phyloP scores from a whole-genome alignment of 768 basidiomycete species.

The Pleurotus ostreatus region DNA sequence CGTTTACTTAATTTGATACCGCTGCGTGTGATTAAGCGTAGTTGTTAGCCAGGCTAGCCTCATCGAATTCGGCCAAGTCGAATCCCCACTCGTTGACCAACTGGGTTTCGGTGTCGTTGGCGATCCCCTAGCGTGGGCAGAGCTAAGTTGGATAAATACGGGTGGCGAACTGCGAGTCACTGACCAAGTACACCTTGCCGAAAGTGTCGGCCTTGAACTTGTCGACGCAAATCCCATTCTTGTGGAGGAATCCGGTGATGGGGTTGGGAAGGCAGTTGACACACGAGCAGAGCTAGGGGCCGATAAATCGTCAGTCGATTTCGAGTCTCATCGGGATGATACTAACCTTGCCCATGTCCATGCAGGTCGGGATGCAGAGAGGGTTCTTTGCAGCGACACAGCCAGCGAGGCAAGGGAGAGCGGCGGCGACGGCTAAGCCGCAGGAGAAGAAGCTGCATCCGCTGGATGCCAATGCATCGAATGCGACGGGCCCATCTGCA shows the following conservation, averaged over 20 bases:
- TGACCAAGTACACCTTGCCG: background rate
- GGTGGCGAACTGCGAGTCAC: too few relatives aligned
- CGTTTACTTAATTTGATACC: too few relatives aligned
- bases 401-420: background rate
- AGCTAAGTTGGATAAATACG: too few relatives aligned
- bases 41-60: too few relatives aligned
- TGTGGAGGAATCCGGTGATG: background rate
- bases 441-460: background rate
- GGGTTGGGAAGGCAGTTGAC: background rate
- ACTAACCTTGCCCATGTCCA: background rate
- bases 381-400: background rate
- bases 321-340: background rate
- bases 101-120: background rate
- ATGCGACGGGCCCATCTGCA: background rate
- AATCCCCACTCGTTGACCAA: background rate
- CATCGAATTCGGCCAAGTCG: background rate
- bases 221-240: background rate
- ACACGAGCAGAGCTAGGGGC: background rate
- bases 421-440: background rate
- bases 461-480: background rate
- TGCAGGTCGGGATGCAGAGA: background rate
- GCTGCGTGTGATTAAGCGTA: too few relatives aligned
- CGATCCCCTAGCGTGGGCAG: too few relatives aligned
- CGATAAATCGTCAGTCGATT: background rate
- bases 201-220: background rate